Percentiles rank a stretch among this genome's conserved stretches.
Evolutionary conservation across 2,329 filamentous ascomycete species (phyloP).

Genomic region (Periglandula ipomoeae): DNA sequence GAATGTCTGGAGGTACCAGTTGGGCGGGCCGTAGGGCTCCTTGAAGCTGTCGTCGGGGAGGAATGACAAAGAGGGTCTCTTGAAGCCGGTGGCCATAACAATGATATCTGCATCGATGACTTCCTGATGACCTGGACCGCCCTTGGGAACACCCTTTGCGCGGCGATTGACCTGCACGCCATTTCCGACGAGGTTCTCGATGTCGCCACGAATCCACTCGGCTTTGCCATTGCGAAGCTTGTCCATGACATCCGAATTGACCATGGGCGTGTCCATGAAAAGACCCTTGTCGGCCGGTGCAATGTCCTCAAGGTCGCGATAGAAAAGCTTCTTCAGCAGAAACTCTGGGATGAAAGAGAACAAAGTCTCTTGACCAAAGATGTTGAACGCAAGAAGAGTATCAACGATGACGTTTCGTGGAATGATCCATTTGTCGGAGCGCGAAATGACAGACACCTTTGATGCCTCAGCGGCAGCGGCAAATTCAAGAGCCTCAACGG

Average conservation of each 20-base stretch:
- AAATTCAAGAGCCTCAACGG: slow-evolving; percentile 76
- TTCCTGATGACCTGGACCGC: slow-evolving; percentile 61
- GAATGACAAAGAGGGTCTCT: slow-evolving; percentile 64
- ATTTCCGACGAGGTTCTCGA: slow-evolving; percentile 51
- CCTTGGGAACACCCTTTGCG: slow-evolving; percentile 61
- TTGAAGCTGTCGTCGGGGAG: slow-evolving; percentile 64
- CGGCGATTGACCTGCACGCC: slow-evolving; percentile 66
- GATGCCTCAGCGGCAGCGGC: slow-evolving; percentile 56
- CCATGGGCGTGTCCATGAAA: slow-evolving; percentile 82
- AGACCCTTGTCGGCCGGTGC: slow-evolving; percentile 59
- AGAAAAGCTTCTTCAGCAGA: slow-evolving; percentile 70
- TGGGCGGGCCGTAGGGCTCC: slow-evolving; percentile 67
- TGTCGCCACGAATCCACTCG: slow-evolving; percentile 75
- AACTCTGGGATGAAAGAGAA: slow-evolving; percentile 72
- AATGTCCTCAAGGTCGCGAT: slow-evolving; percentile 68
- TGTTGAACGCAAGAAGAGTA: slow-evolving; percentile 63
- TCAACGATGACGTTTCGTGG: slow-evolving; percentile 71
- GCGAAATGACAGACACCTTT: slow-evolving; percentile 63
- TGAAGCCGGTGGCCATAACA: slow-evolving; percentile 76
- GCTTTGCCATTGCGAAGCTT: slow-evolving; percentile 64
- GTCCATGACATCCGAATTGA: slow-evolving; percentile 72
- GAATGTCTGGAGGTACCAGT: slow-evolving; percentile 85
- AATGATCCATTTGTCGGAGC: slow-evolving; percentile 82
- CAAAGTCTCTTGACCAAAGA: slow-evolving; percentile 67
- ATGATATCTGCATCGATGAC: slow-evolving; percentile 64